phyloP scores from a whole-genome alignment of 345 rosid genomes.

The Melaleuca quinquenervia region DNA sequence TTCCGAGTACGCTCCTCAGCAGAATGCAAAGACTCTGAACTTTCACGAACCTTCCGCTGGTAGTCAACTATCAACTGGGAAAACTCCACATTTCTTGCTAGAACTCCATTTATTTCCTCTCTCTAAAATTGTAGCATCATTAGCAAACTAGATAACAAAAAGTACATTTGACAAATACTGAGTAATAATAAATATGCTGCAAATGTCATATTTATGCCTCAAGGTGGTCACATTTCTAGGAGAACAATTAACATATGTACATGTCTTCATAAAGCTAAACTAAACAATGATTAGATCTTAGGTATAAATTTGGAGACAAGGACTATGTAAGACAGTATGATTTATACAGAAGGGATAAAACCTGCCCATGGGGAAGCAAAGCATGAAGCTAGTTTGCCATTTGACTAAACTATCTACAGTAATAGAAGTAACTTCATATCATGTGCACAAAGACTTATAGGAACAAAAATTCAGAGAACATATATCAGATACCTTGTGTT shows the following conservation, averaged over 20 bases:
- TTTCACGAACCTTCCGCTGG: constrained; percentile 74
- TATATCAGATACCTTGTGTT: constrained; percentile 46
- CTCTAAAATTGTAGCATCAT: constrained; percentile 28
- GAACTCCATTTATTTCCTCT: constrained; percentile 43
- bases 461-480: not conserved
- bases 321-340: not conserved
- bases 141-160: not conserved
- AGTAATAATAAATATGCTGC: not conserved
- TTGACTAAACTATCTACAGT: not conserved
- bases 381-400: not conserved
- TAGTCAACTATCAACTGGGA: constrained; percentile 70
- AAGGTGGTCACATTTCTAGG: not conserved
- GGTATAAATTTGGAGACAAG: not conserved
- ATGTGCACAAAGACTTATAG: not conserved
- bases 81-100: constrained; percentile 84
- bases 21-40: constrained; percentile 53
- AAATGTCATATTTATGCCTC: not conserved
- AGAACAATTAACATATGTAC: not conserved
- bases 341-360: not conserved
- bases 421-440: not conserved
- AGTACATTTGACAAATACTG: not conserved
- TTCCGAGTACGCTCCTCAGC: constrained; percentile 77
- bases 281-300: not conserved
- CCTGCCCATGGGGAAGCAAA: not conserved
- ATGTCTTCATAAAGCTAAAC: not conserved